Evolutionary conservation across 2,329 filamentous ascomycete genomes (phyloP).

Genomic region (Talaromyces sp.): DNA sequence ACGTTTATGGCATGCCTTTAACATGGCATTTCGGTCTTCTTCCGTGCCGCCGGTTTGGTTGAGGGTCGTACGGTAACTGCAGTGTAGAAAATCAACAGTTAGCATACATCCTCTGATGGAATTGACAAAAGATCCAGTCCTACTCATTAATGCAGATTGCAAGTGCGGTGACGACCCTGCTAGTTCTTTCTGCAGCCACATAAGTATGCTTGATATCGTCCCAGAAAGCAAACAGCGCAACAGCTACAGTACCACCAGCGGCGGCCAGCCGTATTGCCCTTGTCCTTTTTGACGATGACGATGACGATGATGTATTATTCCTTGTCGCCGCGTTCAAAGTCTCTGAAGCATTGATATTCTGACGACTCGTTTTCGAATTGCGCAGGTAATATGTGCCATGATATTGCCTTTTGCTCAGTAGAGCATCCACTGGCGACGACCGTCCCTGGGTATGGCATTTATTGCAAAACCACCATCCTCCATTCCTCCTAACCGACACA

Average conservation of each 20-base stretch:
- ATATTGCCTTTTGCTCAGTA: not conserved
- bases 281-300: conserved; percentile 10
- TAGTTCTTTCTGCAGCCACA: conserved; percentile 69
- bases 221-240: conserved; percentile 46
- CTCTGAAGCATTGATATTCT: not conserved
- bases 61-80: conserved; percentile 80
- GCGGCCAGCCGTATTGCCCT: conserved; percentile 27
- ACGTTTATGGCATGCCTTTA: conserved; percentile 83
- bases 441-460: conserved; percentile 2
- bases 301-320: not conserved
- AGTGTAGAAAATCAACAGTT: conserved; percentile 1
- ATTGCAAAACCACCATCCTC: conserved; percentile 1
- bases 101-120: conserved; percentile 6
- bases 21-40: conserved; percentile 59
- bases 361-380: not conserved
- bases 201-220: conserved; percentile 72
- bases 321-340: not conserved
- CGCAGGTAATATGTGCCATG: not conserved
- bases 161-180: conserved; percentile 69
- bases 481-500: not conserved
- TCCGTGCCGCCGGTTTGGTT: conserved; percentile 61
- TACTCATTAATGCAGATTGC: conserved; percentile 86
- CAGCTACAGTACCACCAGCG: conserved; percentile 33
- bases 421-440: not conserved
- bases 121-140: conserved; percentile 24